Base-by-base conservation (phyloP, 108 stramenopile species). In the Cyclotella choctawhatcheeana region DNA sequence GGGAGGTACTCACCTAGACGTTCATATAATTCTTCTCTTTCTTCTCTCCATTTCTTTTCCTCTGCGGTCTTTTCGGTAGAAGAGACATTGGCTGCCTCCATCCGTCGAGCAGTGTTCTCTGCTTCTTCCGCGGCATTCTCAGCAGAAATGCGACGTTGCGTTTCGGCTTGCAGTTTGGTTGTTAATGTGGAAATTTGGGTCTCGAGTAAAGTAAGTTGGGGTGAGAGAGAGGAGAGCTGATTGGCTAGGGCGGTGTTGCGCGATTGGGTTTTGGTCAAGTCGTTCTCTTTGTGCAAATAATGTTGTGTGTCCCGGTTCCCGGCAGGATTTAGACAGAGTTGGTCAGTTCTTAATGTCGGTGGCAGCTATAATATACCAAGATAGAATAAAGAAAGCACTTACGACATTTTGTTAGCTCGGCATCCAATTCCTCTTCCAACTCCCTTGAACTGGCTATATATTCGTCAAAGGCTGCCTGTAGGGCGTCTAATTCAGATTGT, bases 391-490 rank as follows among this genome's bases (percentile, higher is more conserved):
- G 18, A 50, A 22, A 7, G 3, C 31, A 89, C 92, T 93, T 80
- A 93, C 92, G 94, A 83, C 89, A 93, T 66, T 93, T 91, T 58
- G 91, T 84, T 13, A 95, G 85, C 64, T 95, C 94, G 6, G 91
- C 94, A 81, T 95, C 94, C 35, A 95, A 83, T 53, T 95, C 94
- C 67, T 91, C 94, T 64, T 95, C 94, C 45, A 95, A 58, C 56
- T 95, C 94, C 33, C 92, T 76, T 29, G 86, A 88, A 47, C 82
- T 81, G 13, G 86, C 89, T 68, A 95, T 93, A 77, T 93, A 95
- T 64, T 95, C 94, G 79, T 95, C 94, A 69, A 95, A 95, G 35
- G 90, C 92, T 20, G 86, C 74, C 78, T 95, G 94, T 63, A 95
- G 77, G 34, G 92, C 89, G 33, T 89, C 88, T 59, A 95, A 81